These are phyloP conservation scores for Waltergamsia citrina DNA, from an alignment of 2,329 filamentous ascomycete species.

Conservation along the genomic window DNA sequence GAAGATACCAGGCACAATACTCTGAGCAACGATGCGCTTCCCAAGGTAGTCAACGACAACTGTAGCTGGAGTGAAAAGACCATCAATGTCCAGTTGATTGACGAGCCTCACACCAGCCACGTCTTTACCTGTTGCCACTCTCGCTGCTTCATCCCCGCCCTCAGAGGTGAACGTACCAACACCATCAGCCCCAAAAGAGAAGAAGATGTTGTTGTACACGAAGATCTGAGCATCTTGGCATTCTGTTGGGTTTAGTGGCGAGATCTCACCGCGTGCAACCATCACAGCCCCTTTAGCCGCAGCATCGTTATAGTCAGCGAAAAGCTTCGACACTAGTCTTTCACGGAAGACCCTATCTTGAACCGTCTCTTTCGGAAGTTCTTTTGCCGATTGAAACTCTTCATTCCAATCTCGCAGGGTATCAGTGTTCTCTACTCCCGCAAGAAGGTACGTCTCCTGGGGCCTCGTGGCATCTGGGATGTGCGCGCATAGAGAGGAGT, in stretches of 20 bases:
- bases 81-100: slow-evolving; percentile 93
- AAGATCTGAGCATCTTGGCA: slow-evolving; percentile 91
- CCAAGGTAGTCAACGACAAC: slow-evolving; percentile 95
- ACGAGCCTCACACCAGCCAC: slow-evolving; percentile 89
- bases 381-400: slow-evolving; percentile 93
- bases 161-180: slow-evolving; percentile 95
- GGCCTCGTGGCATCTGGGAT: slow-evolving; percentile 77
- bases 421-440: slow-evolving; percentile 87
- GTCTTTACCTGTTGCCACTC: slow-evolving; percentile 94
- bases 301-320: slow-evolving; percentile 95
- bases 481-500: slow-evolving; percentile 58
- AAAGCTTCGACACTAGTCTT: slow-evolving; percentile 86
- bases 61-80: slow-evolving; percentile 89
- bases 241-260: slow-evolving; percentile 91
- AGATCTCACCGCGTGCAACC: slow-evolving; percentile 85
- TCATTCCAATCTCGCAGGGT: slow-evolving; percentile 98
- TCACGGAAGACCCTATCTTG: slow-evolving; percentile 96
- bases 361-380: slow-evolving; percentile 86
- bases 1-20: slow-evolving; percentile 97
- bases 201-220: slow-evolving; percentile 99
- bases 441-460: slow-evolving; percentile 85
- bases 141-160: slow-evolving; percentile 90
- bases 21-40: slow-evolving; percentile 94
- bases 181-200: slow-evolving; percentile 94
- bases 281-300: slow-evolving; percentile 85